Base-by-base conservation (phyloP, 495 filamentous ascomycete species). In the Penicillium egyptiacum region DNA sequence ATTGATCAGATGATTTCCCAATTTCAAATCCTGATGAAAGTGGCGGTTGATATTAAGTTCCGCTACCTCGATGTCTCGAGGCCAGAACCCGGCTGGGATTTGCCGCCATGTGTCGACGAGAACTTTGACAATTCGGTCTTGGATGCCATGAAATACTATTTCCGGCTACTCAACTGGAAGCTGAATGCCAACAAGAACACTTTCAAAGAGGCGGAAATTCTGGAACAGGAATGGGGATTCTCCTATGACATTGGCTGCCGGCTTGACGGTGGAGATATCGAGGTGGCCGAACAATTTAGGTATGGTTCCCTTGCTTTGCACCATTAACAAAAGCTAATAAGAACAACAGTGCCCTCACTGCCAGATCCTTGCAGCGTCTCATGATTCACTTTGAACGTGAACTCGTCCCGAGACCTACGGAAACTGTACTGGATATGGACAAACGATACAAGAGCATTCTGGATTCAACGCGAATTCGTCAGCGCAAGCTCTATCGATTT, bases 201-300 rank as follows among this genome's bases (percentile, higher is more conserved):
- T 0, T 98, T 98, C 81, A 98, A 98, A 68, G 94, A 98, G 65
- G 94, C 94, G 12, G 94, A 98, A 72, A 90, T 98, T 58, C 75
- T 98, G 30, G 93, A 96, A 66, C 92, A 96, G 62, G 94, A 98
- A 70, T 98, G 94, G 93, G 88, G 88, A 25, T 98, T 96, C 59
- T 92, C 88, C 1, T 97, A 97, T 64, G 87, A 91, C 54, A 88
- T 98, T 56, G 94, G 92, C 12, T 82, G 88, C 22, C 88, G 91
- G 62, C 81, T 98, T 37, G 86, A 93, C 48, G 90, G 90, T 40
- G 94, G 95, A 53, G 92, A 98, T 73, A 87, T 97, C 26, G 91
- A 98, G 75, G 95, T 98, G 37, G 94, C 94, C n/a, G 94, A 98
- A 73, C 95, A 98, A 66, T 98, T 98, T 67, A 94, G 88, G 81